Evolutionary conservation across 1,284 basidiomycete genomes (phyloP).

Genomic region (Ganoderma multipileum): DNA sequence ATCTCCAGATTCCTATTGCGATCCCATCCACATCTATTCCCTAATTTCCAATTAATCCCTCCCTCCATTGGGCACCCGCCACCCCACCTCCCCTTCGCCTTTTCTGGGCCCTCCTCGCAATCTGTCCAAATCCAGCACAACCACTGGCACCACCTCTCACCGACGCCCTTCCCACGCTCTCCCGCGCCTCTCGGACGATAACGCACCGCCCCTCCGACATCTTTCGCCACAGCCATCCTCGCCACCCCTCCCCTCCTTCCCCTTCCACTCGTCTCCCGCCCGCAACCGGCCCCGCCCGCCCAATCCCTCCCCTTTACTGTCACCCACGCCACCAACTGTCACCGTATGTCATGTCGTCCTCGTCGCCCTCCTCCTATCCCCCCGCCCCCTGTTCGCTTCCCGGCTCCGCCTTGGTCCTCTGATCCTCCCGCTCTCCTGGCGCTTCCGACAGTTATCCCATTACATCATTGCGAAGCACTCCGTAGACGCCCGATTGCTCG

Average conservation of each 20-base stretch:
- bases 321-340: conserved; percentile 25
- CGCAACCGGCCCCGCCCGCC: conserved; percentile 4
- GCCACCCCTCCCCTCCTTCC: not conserved
- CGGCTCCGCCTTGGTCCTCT: conserved; percentile 21
- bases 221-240: not conserved
- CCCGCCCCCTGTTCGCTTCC: conserved; percentile 23
- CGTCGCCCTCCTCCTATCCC: conserved; percentile 13
- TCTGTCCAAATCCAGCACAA: conserved; percentile 31
- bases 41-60: conserved; percentile 25
- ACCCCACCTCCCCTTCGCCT: conserved; percentile 6
- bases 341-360: conserved; percentile 13
- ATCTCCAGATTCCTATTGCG: conserved; percentile 21
- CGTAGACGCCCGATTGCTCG: conserved; percentile 25
- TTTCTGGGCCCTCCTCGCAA: conserved; percentile 28
- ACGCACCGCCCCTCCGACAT: conserved; percentile 17
- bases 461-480: conserved; percentile 30
- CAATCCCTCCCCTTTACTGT: conserved; percentile 9
- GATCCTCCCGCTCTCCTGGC: conserved; percentile 10
- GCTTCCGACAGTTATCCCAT: conserved; percentile 11
- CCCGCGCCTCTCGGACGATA: conserved; percentile 36
- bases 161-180: conserved; percentile 19
- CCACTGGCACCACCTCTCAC: conserved; percentile 17
- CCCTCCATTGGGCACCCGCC: conserved; percentile 25
- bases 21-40: conserved; percentile 23
- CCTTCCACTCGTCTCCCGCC: not conserved